A percentile compares a stretch with the other conserved stretches of the same genome.
phyloP scores from a whole-genome alignment of 305 asterid genomes.

The Solanum aculeatissimum region DNA sequence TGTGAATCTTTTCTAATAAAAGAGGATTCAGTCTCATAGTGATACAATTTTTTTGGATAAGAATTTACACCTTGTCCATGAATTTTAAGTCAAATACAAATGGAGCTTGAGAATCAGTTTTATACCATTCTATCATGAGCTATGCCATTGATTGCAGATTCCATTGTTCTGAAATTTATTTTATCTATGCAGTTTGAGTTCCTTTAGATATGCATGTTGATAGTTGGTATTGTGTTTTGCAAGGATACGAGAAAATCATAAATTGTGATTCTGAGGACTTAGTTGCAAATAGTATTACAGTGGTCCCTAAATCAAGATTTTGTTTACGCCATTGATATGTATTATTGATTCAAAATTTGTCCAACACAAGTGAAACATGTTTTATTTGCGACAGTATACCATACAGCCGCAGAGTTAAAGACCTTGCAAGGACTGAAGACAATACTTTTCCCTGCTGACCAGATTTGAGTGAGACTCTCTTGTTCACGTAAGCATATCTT shows the following conservation, averaged over 20 bases:
- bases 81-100: not conserved
- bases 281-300: not conserved
- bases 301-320: not conserved
- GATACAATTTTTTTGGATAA: not conserved
- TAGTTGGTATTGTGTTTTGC: not conserved
- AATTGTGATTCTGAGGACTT: not conserved
- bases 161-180: not conserved
- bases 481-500: not conserved
- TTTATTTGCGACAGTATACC: not conserved
- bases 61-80: not conserved
- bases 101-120: not conserved
- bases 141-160: not conserved
- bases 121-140: not conserved
- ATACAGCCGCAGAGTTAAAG: not conserved
- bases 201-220: not conserved
- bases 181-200: not conserved
- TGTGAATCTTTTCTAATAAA: not conserved
- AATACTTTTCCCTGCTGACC: not conserved
- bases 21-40: not conserved
- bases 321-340: not conserved
- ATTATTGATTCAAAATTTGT: not conserved
- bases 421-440: not conserved
- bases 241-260: not conserved
- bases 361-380: not conserved
- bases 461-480: not conserved